Conservation (phyloP, 1,284 basidiomycete species). For the Xerocomus amazonicus region DNA sequence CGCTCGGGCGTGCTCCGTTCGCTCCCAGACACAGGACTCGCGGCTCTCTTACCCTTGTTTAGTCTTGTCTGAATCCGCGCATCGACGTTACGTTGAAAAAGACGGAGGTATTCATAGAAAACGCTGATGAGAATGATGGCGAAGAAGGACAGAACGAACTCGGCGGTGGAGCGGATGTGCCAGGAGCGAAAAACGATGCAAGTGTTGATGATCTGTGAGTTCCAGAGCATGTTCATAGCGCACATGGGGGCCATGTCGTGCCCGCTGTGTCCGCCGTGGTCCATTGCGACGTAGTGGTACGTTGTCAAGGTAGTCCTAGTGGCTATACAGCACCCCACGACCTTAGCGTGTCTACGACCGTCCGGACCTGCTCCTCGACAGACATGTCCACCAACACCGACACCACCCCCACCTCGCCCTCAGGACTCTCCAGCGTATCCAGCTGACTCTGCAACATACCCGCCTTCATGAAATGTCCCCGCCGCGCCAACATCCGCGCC, state of each 20-base stretch:
- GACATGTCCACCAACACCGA: conserved; percentile 56
- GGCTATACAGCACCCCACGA: conserved; percentile 1
- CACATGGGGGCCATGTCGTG: conserved; percentile 51
- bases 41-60: conserved; percentile 42
- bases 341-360: conserved; percentile 6
- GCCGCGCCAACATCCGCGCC: conserved; percentile 67
- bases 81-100: conserved; percentile 57
- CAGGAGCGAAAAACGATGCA: conserved; percentile 72
- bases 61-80: conserved; percentile 50
- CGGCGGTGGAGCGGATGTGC: conserved; percentile 59
- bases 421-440: conserved; percentile 73
- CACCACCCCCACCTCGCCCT: conserved; percentile 66
- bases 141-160: conserved; percentile 60
- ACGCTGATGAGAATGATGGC: conserved; percentile 61
- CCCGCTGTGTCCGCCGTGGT: conserved; percentile 47
- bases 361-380: conserved; percentile 56
- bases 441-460: conserved; percentile 87
- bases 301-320: background rate
- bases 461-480: conserved; percentile 88
- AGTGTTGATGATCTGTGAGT: conserved; percentile 69
- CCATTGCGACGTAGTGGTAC: conserved; percentile 6
- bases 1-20: conserved; percentile 40
- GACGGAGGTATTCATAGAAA: conserved; percentile 72
- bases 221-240: conserved; percentile 75
- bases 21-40: conserved; percentile 36